Percentiles rank a stretch among this genome's conserved stretches.
Evolutionary conservation across 345 rosid species (phyloP).

Genomic region (sweet orange (Citrus sinensis)): DVS_A1.0 CM039165.1:17727001-17727500

Average conservation of each 20-base stretch:
- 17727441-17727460: conserved; percentile 8
- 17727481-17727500: conserved; percentile 11
- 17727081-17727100: conserved; percentile 28
- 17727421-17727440: conserved; percentile 11
- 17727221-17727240: conserved; percentile 34
- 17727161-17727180: conserved; percentile 35
- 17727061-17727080: conserved; percentile 26
- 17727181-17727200: conserved; percentile 16
- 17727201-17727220: conserved; percentile 20
- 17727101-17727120: conserved; percentile 26
- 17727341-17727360: neutral
- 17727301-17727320: conserved; percentile 4
- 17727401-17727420: neutral
- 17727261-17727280: conserved; percentile 33
- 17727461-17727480: conserved; percentile 7
- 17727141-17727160: conserved; percentile 31
- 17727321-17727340: neutral
- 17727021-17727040: conserved; percentile 21
- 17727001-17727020: conserved; percentile 4
- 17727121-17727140: conserved; percentile 19
- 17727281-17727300: conserved; percentile 28
- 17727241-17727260: conserved; percentile 20
- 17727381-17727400: conserved; percentile 8
- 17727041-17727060: conserved; percentile 28
- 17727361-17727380: conserved; percentile 1